Conservation (phyloP, 2,329 filamentous ascomycete genomes). For the Colletotrichum lindemuthianum region DNA sequence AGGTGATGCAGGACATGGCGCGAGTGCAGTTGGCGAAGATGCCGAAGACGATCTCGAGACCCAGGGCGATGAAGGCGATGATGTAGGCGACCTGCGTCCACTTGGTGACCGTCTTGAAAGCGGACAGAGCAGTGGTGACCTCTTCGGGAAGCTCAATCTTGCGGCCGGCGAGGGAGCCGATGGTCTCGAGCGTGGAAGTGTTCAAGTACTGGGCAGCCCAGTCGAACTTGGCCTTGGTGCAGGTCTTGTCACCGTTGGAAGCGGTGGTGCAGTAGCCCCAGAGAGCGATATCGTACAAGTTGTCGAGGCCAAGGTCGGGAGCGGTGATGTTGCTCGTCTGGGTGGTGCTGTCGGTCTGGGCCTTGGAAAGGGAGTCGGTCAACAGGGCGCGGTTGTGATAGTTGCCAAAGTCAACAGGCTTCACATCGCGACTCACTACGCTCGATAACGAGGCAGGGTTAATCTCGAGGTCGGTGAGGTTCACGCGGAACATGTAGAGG, state of each 20-base stretch:
- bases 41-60: conserved; percentile 78
- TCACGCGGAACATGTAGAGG: conserved; percentile 68
- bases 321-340: conserved; percentile 64
- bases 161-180: conserved; percentile 58
- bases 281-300: conserved; percentile 83
- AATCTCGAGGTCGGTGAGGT: conserved; percentile 69
- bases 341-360: conserved; percentile 40
- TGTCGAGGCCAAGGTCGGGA: conserved; percentile 69
- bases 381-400: conserved; percentile 48
- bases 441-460: conserved; percentile 48
- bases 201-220: conserved; percentile 82
- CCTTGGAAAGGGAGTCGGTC: conserved; percentile 41
- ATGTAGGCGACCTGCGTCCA: conserved; percentile 89
- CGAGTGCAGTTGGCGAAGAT: conserved; percentile 86
- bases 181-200: conserved; percentile 67
- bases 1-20: conserved; percentile 83
- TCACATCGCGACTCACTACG: conserved; percentile 35
- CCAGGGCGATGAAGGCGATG: conserved; percentile 75
- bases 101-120: conserved; percentile 78
- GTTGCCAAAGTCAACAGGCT: conserved; percentile 48
- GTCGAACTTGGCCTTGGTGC: conserved; percentile 76
- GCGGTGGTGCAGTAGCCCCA: conserved; percentile 86
- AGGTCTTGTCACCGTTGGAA: conserved; percentile 67
- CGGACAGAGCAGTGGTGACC: conserved; percentile 73
- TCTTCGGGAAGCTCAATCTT: conserved; percentile 74